Conservation (phyloP, 208 protist genomes). For the Trypanosoma conorhini region DNA sequence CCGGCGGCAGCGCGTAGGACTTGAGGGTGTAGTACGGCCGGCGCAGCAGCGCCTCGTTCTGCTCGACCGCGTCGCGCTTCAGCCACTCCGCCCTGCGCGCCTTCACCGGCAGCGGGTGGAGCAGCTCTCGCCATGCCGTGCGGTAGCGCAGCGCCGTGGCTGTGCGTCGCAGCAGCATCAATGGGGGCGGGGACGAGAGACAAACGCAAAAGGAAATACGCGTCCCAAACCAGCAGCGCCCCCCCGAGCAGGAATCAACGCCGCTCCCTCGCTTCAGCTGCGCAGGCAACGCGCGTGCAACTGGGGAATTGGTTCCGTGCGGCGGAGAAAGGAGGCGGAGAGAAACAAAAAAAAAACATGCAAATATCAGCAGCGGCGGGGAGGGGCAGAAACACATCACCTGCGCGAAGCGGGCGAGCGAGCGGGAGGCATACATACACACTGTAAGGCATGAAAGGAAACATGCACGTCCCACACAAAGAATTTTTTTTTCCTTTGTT, state of each 20-base stretch:
- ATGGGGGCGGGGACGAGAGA: not conserved
- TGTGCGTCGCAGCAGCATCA: slow-evolving; percentile 42
- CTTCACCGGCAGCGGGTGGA: slow-evolving; percentile 68
- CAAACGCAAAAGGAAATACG: not conserved
- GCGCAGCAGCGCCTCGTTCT: slow-evolving; percentile 76
- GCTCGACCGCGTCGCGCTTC: slow-evolving; percentile 84
- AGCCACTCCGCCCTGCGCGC: slow-evolving; percentile 79
- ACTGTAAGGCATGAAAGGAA: too few species aligned
- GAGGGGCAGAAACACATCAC: too few species aligned
- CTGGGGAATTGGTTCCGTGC: too few species aligned
- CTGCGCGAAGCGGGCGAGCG: too few species aligned
- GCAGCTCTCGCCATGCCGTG: slow-evolving; percentile 87
- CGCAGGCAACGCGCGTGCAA: too few species aligned
- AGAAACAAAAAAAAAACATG: slow-evolving; percentile 18
- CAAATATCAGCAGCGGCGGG: not conserved
- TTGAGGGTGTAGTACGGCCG: slow-evolving; percentile 88
- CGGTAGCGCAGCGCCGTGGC: slow-evolving; percentile 44
- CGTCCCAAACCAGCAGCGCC: not conserved
- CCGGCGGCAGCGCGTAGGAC: slow-evolving; percentile 29
- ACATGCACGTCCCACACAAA: too few species aligned
- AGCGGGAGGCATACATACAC: too few species aligned
- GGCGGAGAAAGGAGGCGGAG: slow-evolving; percentile 1
- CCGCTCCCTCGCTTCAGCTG: too few species aligned
- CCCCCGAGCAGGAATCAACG: too few species aligned
- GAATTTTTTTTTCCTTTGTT: not conserved